Conservation (phyloP, 1,284 basidiomycete genomes). For the Heterobasidion annosum region DNA sequence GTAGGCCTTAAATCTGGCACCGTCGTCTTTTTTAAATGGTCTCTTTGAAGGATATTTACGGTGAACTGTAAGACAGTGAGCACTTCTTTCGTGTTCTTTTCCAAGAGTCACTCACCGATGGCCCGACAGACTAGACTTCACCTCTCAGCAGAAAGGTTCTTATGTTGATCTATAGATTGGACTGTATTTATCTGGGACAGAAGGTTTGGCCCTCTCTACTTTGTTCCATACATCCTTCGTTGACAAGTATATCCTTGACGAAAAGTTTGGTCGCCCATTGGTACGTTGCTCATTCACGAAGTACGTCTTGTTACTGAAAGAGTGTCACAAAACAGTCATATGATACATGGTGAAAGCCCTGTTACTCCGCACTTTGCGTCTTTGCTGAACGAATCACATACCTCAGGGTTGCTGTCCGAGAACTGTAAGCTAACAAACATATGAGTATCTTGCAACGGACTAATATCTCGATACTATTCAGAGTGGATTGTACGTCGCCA, state of each 20-base stretch:
- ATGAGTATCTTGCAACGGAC: neutral
- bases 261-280: conserved; percentile 37
- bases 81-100: neutral
- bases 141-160: neutral
- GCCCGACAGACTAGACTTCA: neutral
- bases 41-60: conserved; percentile 74
- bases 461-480: conserved; percentile 16
- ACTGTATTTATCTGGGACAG: conserved; percentile 91
- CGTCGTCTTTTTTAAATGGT: neutral
- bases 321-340: conserved; percentile 30
- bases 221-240: no score
- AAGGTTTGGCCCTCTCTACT: conserved; percentile 41
- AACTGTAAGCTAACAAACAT: conserved; percentile 44
- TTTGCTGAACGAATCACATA: neutral
- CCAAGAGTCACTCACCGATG: neutral
- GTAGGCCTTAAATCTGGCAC: neutral
- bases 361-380: neutral
- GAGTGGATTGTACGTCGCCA: conserved; percentile 54
- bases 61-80: conserved; percentile 53
- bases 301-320: neutral
- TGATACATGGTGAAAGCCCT: conserved; percentile 38
- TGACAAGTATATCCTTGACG: neutral
- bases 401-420: conserved; percentile 63
- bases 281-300: conserved; percentile 17
- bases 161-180: conserved; percentile 46